Evolutionary conservation across 2,329 filamentous ascomycete genomes (phyloP), one percentile per base, ranked within the genome.

Genomic region (Verticillium dahliae): DNA sequence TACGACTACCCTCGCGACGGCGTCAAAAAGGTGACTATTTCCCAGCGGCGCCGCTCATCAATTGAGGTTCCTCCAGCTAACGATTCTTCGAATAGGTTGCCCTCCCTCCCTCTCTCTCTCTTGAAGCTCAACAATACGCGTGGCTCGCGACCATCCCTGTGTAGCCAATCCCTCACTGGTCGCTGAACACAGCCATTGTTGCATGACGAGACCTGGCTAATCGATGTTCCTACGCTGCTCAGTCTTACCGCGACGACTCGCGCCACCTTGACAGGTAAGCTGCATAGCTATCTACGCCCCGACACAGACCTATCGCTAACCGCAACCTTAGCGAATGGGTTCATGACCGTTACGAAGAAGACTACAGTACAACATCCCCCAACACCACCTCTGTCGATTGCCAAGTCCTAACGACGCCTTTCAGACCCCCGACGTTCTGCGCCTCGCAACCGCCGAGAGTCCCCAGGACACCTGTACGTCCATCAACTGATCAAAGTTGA

Each of bases 281-380:
- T 57, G n/a, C 4, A 58, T 50, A 9, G 58, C 54, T 39, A 2
- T n/a, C 54, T 35, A 6, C 22, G 45, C 13, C n/a, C 18, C n/a
- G 22, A 22, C 9, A 22, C 9, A 27, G 22, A 22, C 1, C 45
- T 9, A 22, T n/a, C n/a, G 45, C 14, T 58, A 9, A 10, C 14
- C 41, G 13, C 15, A 14, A 9, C 27, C 45, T 10, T 56, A 91
- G 91, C 72, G 92, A 96, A 81, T 97, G 93, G 93, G 91, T 97
- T 68, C 93, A 97, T 74, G 91, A 96, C 78, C 90, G 88, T 73
- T 96, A 87, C 73, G 90, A 95, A 74, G 90, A 91, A 45, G 58
- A 59, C 70, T 84, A 88, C 73, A 82, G 88, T 84, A 78, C 70
- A 72, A 27, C 45, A 31, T 22, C 9, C 39, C 18, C 14, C 38